These are phyloP conservation scores for Trichophyton schoenleinii DNA, from an alignment of 2,329 filamentous ascomycete genomes.

Conservation along the genomic window DNA sequence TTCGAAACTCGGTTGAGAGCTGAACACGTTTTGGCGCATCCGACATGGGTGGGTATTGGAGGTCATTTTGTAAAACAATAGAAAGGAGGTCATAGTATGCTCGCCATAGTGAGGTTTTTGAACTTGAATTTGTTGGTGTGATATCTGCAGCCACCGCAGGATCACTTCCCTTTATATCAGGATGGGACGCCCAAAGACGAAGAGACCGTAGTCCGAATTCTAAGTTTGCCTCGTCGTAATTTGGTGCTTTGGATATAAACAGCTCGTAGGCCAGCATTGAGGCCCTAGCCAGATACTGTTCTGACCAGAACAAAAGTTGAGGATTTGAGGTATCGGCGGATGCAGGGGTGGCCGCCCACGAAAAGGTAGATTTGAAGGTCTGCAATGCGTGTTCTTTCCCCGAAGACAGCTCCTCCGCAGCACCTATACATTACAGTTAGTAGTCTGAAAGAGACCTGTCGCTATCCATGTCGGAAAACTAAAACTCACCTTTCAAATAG, in stretches of 20 bases:
- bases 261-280: slow-evolving; percentile 55
- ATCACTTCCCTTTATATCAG: slow-evolving; percentile 23
- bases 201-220: slow-evolving; percentile 37
- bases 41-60: slow-evolving; percentile 25
- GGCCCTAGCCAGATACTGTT: slow-evolving; percentile 61
- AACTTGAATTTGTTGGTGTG: slow-evolving; percentile 15
- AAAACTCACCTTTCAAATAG: slow-evolving; percentile 56
- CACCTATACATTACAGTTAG: slow-evolving; percentile 24
- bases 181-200: slow-evolving; percentile 33
- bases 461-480: slow-evolving; percentile 13
- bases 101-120: slow-evolving; percentile 54
- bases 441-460: neutral
- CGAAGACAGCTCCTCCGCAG: slow-evolving; percentile 34
- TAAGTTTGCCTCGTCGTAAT: slow-evolving; percentile 18
- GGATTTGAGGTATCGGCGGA: slow-evolving; percentile 38
- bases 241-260: slow-evolving; percentile 20
- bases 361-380: slow-evolving; percentile 54
- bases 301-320: slow-evolving; percentile 65
- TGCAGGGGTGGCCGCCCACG: slow-evolving; percentile 40
- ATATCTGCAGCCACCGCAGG: slow-evolving; percentile 13
- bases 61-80: slow-evolving; percentile 50
- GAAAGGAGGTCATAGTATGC: slow-evolving; percentile 75
- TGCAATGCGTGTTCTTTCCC: slow-evolving; percentile 46
- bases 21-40: slow-evolving; percentile 42
- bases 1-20: slow-evolving; percentile 64